Conservation (phyloP, 2,329 filamentous ascomycete species). For the Lomentospora prolificans region DNA sequence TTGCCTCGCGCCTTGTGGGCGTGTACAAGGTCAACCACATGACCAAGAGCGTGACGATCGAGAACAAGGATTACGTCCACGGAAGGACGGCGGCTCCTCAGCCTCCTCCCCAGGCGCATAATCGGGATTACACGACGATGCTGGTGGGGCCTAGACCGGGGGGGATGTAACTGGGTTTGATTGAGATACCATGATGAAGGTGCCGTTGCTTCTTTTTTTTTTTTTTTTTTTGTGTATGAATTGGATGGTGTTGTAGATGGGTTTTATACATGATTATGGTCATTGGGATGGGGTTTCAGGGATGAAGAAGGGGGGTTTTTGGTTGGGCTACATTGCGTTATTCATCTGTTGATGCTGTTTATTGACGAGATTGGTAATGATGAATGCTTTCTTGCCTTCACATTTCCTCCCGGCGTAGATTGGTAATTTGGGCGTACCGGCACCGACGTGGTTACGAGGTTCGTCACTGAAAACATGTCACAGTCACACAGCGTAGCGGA, state of each 20-base stretch:
- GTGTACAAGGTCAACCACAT: constrained; percentile 99
- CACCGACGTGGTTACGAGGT: too few species aligned
- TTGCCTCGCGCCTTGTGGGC: constrained; percentile 87
- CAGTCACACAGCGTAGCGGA: neutral
- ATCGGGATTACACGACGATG: constrained; percentile 6
- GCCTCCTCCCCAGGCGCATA: neutral
- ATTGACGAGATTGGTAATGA: constrained; percentile 1
- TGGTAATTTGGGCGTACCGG: too few species aligned
- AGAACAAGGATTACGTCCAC: constrained; percentile 67
- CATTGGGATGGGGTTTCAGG: neutral
- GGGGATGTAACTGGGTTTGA: neutral
- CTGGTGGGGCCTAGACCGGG: constrained; percentile 4
- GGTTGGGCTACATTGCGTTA: neutral
- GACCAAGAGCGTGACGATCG: constrained; percentile 85
- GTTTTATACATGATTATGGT: neutral
- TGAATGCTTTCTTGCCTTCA: neutral
- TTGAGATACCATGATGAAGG: too few species aligned
- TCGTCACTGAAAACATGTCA: too few species aligned
- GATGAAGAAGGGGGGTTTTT: neutral
- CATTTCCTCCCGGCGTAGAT: neutral
- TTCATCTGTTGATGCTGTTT: neutral
- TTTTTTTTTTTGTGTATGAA: neutral
- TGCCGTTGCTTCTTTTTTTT: too few species aligned
- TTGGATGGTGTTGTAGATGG: neutral
- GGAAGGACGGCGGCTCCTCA: constrained; percentile 15